Conservation (phyloP, 148 eudicot genomes). For the Nepenthes gracilis region DNA sequence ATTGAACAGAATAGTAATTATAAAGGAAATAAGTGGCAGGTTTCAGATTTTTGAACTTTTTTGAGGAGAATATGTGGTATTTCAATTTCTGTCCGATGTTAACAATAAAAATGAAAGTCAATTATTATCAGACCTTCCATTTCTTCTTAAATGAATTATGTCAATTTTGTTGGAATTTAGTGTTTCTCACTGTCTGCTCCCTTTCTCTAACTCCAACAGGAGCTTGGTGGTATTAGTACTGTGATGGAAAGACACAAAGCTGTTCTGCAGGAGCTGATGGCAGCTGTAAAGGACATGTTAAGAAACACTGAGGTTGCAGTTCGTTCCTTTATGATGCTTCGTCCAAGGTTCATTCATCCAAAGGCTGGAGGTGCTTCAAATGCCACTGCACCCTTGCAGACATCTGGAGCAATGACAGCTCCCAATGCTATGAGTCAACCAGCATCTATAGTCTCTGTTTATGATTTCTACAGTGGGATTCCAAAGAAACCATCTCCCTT, state of each 20-base stretch:
- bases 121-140: no score
- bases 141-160: no score
- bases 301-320: conserved; percentile 76
- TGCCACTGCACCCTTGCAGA: conserved; percentile 37
- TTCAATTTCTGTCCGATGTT: no score
- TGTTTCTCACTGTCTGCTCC: neutral
- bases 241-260: conserved; percentile 86
- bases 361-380: conserved; percentile 36
- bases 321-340: conserved; percentile 87
- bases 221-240: conserved; percentile 78
- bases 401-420: conserved; percentile 35
- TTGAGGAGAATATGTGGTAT: no score
- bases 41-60: no score
- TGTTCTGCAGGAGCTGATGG: conserved; percentile 63
- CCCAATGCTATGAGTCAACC: conserved; percentile 30
- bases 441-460: conserved; percentile 37
- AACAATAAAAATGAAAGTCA: no score
- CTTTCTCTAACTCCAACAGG: conserved; percentile 23
- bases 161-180: no score
- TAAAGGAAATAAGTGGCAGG: no score
- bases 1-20: no score
- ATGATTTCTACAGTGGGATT: conserved; percentile 80
- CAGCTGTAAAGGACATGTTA: conserved; percentile 70
- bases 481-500: conserved; percentile 88
- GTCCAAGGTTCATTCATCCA: conserved; percentile 74